Evolutionary conservation across 208 protist genomes (phyloP).

Genomic region (Acanthamoeba sp.): DNA sequence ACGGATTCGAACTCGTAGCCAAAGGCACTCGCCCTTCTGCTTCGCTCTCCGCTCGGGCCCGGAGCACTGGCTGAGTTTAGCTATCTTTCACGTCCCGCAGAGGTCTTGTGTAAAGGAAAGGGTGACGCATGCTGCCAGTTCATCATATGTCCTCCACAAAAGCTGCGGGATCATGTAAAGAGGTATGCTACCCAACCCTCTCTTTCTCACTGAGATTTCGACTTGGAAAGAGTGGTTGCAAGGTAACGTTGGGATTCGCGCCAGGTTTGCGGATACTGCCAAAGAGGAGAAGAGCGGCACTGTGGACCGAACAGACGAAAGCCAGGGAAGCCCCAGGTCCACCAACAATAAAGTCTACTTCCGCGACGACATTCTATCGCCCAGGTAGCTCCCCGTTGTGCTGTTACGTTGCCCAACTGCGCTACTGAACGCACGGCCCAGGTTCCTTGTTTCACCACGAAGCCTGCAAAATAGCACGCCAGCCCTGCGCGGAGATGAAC

Average conservation of each 20-base stretch:
- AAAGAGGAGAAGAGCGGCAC: background rate
- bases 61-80: no score
- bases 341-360: background rate
- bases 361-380: slow-evolving; percentile 25
- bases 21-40: background rate
- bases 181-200: background rate
- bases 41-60: no score
- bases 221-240: no score
- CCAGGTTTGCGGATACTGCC: background rate
- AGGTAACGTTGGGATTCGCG: background rate
- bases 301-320: background rate
- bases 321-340: background rate
- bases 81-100: background rate
- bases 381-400: background rate
- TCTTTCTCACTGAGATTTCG: no score
- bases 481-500: background rate
- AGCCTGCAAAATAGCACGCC: background rate
- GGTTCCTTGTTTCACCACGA: slow-evolving; percentile 5
- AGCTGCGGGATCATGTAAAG: slow-evolving; percentile 48
- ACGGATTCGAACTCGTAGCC: slow-evolving; percentile 12
- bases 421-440: background rate
- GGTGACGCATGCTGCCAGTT: slow-evolving; percentile 50
- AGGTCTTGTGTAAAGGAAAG: slow-evolving; percentile 51
- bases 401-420: no score
- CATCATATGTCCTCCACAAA: slow-evolving; percentile 43